These are phyloP conservation scores for Barnettozyma hawaiiensis DNA, from an alignment of 1,139 yeast genomes.

Conservation along the genomic window DNA sequence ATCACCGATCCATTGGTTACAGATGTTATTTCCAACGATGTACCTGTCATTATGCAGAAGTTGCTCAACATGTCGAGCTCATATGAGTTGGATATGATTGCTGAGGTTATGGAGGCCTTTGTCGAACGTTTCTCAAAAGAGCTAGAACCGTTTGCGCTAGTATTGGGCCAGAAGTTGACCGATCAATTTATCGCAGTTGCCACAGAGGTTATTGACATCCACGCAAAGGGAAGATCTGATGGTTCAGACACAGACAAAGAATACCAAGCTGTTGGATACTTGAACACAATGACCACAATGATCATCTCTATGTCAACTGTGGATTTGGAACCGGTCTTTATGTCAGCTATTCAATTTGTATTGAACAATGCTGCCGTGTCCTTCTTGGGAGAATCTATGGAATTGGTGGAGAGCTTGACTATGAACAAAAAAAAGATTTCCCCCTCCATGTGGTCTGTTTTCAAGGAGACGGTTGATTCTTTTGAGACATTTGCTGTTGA, in stretches of 20 bases:
- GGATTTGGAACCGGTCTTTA: constrained; percentile 60
- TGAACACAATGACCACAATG: constrained; percentile 85
- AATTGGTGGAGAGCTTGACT: constrained; percentile 47
- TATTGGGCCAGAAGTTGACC: constrained; percentile 69
- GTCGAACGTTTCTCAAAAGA: constrained; percentile 86
- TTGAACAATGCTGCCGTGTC: constrained; percentile 64
- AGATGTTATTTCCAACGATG: constrained; percentile 61
- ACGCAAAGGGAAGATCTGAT: constrained; percentile 33
- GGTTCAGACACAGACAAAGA: constrained; percentile 64
- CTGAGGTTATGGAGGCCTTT: constrained; percentile 91
- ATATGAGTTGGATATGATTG: constrained; percentile 79
- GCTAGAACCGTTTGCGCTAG: constrained; percentile 87
- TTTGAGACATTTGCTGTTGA: constrained; percentile 53
- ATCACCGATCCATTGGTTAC: constrained; percentile 62
- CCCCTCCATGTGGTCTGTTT: constrained; percentile 33
- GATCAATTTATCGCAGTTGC: constrained; percentile 75
- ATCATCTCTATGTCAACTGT: constrained; percentile 79
- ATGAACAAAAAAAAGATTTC: constrained; percentile 17
- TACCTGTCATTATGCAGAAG: constrained; percentile 78
- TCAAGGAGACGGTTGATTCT: constrained; percentile 35
- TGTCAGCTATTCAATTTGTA: constrained; percentile 68
- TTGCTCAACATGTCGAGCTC: constrained; percentile 71
- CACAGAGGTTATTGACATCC: constrained; percentile 51
- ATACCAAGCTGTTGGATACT: constrained; percentile 80
- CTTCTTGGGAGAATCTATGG: constrained; percentile 74